These are phyloP conservation scores for grape (Vitis vinifera) DNA, from an alignment of 164 flowering plant species.

Conservation along the genomic window ASM3070453v1 NC_081810.1:13232501-13233000, in stretches of 20 bases:
- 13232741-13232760: constrained; percentile 98
- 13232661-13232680: constrained; percentile 93
- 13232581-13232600: no score
- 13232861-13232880: constrained; percentile 72
- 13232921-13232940: no score
- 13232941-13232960: neutral
- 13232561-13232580: no score
- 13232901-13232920: neutral
- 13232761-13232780: constrained; percentile 98
- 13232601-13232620: no score
- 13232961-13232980: neutral
- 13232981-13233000: no score
- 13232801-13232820: constrained; percentile 97
- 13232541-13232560: no score
- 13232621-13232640: no score
- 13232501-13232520: no score
- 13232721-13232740: constrained; percentile 98
- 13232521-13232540: no score
- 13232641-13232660: neutral
- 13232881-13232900: constrained; percentile 81
- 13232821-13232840: constrained; percentile 70
- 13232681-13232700: constrained; percentile 95
- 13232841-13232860: constrained; percentile 76
- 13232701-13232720: constrained; percentile 95
- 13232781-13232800: constrained; percentile 98